These are phyloP conservation scores for Nigrospora sphaerica DNA, from an alignment of 2,329 filamentous ascomycete genomes.

Conservation along the genomic window DNA sequence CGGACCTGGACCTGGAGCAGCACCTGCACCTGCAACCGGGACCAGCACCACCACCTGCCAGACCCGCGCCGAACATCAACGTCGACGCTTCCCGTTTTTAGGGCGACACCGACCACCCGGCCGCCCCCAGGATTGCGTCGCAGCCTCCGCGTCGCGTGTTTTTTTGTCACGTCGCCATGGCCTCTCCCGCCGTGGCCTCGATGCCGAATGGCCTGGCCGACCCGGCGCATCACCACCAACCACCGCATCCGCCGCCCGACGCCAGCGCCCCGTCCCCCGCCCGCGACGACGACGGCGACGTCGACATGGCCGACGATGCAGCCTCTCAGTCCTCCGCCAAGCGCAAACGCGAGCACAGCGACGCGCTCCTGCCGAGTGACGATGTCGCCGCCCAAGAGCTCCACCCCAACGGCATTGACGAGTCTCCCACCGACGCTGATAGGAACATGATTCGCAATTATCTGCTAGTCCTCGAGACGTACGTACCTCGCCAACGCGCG, in stretches of 20 bases:
- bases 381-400: conserved; percentile 4
- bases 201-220: conserved; percentile 1
- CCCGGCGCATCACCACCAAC: neutral
- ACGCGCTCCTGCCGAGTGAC: conserved; percentile 11
- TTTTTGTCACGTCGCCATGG: neutral
- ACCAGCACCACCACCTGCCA: too few relatives aligned
- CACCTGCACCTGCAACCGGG: too few relatives aligned
- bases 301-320: conserved; percentile 10
- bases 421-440: conserved; percentile 6
- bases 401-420: conserved; percentile 10
- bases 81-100: too few relatives aligned
- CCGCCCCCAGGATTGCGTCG: too few relatives aligned
- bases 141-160: too few relatives aligned
- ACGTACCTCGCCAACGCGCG: conserved; percentile 5
- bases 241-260: neutral
- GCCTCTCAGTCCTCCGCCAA: conserved; percentile 18
- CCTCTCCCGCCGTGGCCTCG: conserved; percentile 1
- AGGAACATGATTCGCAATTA: conserved; percentile 16
- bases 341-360: conserved; percentile 23
- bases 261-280: neutral
- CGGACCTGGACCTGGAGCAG: too few relatives aligned
- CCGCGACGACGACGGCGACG: conserved; percentile 6
- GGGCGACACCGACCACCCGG: too few relatives aligned
- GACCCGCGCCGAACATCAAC: too few relatives aligned
- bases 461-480: conserved; percentile 21